These are phyloP conservation scores for Neurospora sp. DNA, from an alignment of 495 filamentous ascomycete species.

Conservation along the genomic window DNA sequence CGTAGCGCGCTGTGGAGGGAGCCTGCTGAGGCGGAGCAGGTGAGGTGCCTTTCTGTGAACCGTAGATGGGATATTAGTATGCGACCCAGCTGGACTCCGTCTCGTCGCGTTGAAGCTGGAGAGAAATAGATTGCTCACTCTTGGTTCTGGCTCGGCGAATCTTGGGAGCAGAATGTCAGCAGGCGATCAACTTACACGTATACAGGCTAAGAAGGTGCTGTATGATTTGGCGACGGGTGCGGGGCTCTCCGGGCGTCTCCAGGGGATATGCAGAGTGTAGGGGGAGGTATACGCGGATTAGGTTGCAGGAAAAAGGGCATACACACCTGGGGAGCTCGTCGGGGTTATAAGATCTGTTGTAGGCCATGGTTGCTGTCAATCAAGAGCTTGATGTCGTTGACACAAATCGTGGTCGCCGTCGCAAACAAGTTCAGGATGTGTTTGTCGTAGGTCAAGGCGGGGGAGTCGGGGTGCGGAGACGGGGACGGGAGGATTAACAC, in stretches of 20 bases:
- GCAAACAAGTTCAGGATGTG: constrained; percentile 5
- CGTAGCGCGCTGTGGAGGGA: constrained; percentile 23
- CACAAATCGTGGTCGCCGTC: constrained; percentile 10
- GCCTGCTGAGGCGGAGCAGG: constrained; percentile 7
- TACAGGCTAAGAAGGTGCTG: not conserved
- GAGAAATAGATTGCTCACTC: constrained; percentile 41
- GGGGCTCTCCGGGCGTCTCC: constrained; percentile 3
- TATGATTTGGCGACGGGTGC: not conserved
- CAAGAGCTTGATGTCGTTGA: constrained; percentile 6
- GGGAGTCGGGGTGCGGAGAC: not conserved
- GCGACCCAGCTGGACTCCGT: constrained; percentile 4
- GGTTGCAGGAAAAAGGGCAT: not conserved
- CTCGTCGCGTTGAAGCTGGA: not conserved
- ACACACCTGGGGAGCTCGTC: constrained; percentile 93
- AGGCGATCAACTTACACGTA: constrained; percentile 1
- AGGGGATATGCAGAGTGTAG: constrained; percentile 10
- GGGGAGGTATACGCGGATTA: constrained; percentile 5
- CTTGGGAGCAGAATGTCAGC: constrained; percentile 34
- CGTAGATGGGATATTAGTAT: not conserved
- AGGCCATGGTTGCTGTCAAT: constrained; percentile 58
- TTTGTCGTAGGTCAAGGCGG: constrained; percentile 5
- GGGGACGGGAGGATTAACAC: not conserved
- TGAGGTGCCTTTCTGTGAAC: constrained; percentile 21
- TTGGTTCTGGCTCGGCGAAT: constrained; percentile 82
- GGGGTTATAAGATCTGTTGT: constrained; percentile 88